phyloP scores from a whole-genome alignment of 2,329 filamentous ascomycete species.

The Fusarium hainanense region DNA sequence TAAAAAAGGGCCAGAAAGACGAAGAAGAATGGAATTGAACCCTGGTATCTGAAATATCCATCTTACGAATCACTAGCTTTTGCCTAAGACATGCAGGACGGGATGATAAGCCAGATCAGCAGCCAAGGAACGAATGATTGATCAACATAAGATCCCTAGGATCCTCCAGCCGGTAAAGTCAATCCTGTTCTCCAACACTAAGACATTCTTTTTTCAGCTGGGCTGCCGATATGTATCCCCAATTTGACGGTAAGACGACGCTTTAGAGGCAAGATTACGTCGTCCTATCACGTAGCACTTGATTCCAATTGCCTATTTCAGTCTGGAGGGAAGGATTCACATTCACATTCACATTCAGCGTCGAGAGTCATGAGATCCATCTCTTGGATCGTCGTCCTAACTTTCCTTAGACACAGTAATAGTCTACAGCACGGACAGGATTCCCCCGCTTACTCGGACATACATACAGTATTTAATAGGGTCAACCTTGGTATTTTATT shows the following conservation, averaged over 20 bases:
- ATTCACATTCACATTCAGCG: not conserved
- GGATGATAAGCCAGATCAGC: slow-evolving; percentile 32
- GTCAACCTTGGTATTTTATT: not conserved
- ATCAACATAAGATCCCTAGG: not conserved
- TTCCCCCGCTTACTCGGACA: not conserved
- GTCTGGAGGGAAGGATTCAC: slow-evolving; percentile 1
- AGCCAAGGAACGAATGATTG: not conserved
- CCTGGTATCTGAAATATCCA: not conserved
- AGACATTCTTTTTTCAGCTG: slow-evolving; percentile 14
- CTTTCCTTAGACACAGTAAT: not conserved
- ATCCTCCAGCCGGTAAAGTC: not conserved
- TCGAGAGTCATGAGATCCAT: not conserved
- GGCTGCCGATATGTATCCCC: not conserved
- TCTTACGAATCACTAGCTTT: slow-evolving; percentile 22
- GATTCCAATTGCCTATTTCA: slow-evolving; percentile 26
- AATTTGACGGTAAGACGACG: not conserved
- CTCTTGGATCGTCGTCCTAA: slow-evolving; percentile 11
- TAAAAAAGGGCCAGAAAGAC: not conserved
- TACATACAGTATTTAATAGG: not conserved
- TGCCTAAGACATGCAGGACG: slow-evolving; percentile 29
- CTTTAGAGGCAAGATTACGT: slow-evolving; percentile 13
- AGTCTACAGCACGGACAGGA: not conserved
- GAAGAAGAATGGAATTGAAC: not conserved
- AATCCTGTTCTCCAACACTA: not conserved
- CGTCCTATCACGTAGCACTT: slow-evolving; percentile 28